These are phyloP conservation scores for Vitis cinerea DNA, from an alignment of 164 flowering plant species.

Conservation along the genomic window DNA sequence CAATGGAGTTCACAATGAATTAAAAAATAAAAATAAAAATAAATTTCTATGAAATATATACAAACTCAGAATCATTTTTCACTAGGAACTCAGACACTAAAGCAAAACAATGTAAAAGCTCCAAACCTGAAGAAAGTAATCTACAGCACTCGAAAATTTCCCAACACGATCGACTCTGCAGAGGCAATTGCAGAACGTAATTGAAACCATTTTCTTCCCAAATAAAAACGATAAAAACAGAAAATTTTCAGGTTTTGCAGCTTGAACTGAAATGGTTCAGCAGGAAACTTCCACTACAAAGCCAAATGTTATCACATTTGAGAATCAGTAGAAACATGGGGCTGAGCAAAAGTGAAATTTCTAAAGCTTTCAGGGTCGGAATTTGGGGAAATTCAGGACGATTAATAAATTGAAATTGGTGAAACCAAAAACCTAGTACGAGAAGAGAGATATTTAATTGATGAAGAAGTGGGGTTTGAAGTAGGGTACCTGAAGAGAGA, in stretches of 20 bases:
- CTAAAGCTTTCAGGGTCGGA: no score
- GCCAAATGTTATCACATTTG: no score
- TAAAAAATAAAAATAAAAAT: not conserved
- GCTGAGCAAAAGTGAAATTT: no score
- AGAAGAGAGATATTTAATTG: not conserved
- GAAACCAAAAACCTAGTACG: not conserved
- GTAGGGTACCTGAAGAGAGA: conserved; percentile 31
- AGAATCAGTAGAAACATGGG: no score
- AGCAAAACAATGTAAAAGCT: not conserved
- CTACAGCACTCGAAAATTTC: conserved; percentile 10
- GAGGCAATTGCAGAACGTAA: not conserved
- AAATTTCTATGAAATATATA: not conserved
- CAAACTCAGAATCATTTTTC: no score
- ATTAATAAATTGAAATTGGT: no score
- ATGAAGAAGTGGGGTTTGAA: not conserved
- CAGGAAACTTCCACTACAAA: no score
- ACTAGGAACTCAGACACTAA: no score
- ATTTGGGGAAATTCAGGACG: no score
- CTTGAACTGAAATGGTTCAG: not conserved
- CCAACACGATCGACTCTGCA: conserved; percentile 23
- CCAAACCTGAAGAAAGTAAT: conserved; percentile 20
- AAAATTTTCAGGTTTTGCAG: no score
- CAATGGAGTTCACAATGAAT: not conserved
- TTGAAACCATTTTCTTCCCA: no score
- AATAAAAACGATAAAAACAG: not conserved